These are phyloP conservation scores for Fulvia fulva DNA, from an alignment of 2,329 filamentous ascomycete species.

Conservation along the genomic window DNA sequence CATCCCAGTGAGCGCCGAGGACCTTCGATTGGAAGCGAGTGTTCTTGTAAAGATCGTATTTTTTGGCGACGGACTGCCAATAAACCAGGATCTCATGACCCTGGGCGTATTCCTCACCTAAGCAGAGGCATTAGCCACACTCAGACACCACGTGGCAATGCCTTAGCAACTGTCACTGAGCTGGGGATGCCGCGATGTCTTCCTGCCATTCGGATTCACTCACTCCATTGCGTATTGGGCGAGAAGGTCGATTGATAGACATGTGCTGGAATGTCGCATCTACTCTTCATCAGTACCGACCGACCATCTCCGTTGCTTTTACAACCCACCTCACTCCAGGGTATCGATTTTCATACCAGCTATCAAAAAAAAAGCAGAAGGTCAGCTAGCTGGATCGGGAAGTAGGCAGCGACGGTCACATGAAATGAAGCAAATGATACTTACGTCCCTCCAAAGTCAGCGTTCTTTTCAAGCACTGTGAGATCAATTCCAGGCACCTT, in stretches of 20 bases:
- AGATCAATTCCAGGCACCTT: conserved; percentile 67
- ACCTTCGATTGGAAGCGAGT: conserved; percentile 56
- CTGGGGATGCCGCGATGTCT: no score
- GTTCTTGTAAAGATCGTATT: conserved; percentile 61
- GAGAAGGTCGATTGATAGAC: conserved; percentile 67
- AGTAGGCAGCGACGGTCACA: no score
- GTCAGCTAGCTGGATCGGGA: no score
- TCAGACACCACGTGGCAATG: no score
- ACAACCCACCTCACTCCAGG: conserved; percentile 13
- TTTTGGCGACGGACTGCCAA: conserved; percentile 58
- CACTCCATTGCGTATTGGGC: conserved; percentile 65
- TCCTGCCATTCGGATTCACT: no score
- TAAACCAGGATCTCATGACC: conserved; percentile 65
- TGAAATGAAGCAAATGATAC: no score
- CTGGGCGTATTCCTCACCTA: conserved; percentile 64
- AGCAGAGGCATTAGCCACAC: no score
- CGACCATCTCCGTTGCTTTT: not conserved
- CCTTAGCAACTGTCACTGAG: no score
- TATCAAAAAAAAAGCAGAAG: no score
- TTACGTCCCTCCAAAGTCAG: conserved; percentile 49
- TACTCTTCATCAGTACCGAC: not conserved
- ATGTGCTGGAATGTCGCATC: conserved; percentile 66
- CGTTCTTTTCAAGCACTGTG: conserved; percentile 65
- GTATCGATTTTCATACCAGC: conserved; percentile 22
- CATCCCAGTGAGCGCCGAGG: conserved; percentile 54